These are phyloP conservation scores for Penicillium turbatum DNA, from an alignment of 495 filamentous ascomycete species.

Conservation along the genomic window DNA sequence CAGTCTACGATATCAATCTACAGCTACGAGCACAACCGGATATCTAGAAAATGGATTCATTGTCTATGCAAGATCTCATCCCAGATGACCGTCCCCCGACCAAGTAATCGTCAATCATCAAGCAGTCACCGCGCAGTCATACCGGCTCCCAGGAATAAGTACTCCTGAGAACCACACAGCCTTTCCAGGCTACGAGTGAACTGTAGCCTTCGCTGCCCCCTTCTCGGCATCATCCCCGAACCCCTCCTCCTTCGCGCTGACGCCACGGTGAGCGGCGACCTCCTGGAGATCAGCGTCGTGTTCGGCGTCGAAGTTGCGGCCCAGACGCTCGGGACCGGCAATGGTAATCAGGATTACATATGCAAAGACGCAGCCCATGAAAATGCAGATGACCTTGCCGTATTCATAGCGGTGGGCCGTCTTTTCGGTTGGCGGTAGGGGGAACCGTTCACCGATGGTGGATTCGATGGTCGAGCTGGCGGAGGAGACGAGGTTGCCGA, in stretches of 20 bases:
- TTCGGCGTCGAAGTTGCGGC: conserved; percentile 59
- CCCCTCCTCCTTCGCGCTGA: neutral
- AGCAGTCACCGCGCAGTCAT: neutral
- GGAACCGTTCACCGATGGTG: conserved; percentile 76
- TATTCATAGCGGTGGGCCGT: conserved; percentile 63
- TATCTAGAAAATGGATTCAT: neutral
- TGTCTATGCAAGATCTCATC: neutral
- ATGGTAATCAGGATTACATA: conserved; percentile 75
- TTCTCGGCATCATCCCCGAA: conserved; percentile 19
- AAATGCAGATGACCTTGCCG: conserved; percentile 87
- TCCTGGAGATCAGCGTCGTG: conserved; percentile 62
- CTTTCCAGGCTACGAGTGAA: neutral
- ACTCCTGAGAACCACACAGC: neutral
- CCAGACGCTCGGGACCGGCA: conserved; percentile 71
- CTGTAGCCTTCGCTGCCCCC: neutral
- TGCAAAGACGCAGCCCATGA: conserved; percentile 86
- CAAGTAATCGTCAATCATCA: neutral
- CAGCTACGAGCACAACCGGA: neutral
- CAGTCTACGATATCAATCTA: neutral
- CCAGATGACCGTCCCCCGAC: neutral
- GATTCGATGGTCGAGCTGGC: conserved; percentile 81
- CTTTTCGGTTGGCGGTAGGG: conserved; percentile 53
- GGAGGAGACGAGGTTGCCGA: conserved; percentile 78
- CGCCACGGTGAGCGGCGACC: conserved; percentile 20
- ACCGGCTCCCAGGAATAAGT: neutral